These are phyloP conservation scores for Penicillium capsulatum DNA, from an alignment of 2,329 filamentous ascomycete genomes.

Conservation along the genomic window DNA sequence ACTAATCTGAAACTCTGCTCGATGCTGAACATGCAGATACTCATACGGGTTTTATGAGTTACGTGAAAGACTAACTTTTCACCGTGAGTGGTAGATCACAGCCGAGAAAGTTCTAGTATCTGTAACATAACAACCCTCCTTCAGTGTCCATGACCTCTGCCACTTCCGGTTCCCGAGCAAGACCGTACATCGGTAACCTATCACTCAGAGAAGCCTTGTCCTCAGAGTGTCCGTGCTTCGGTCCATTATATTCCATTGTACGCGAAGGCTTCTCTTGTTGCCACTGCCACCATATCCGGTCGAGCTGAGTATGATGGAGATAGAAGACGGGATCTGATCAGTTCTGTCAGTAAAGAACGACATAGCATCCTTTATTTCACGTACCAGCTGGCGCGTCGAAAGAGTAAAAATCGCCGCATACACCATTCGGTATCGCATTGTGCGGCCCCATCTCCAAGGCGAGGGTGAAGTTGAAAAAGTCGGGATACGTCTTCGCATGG, in stretches of 20 bases:
- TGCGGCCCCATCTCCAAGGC: background rate
- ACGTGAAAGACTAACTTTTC: no score
- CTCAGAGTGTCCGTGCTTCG: no score
- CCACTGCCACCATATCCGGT: conserved; percentile 3
- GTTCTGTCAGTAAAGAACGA: background rate
- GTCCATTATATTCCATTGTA: background rate
- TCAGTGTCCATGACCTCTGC: no score
- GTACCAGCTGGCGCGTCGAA: background rate
- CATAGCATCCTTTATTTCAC: no score
- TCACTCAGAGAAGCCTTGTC: background rate
- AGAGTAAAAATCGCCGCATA: background rate
- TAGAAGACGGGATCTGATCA: background rate
- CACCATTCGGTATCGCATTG: background rate
- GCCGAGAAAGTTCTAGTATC: no score
- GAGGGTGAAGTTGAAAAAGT: background rate
- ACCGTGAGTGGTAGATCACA: no score
- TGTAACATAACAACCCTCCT: no score
- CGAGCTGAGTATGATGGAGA: conserved; percentile 1
- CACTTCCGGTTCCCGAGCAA: no score
- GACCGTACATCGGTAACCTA: background rate
- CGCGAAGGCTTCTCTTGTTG: background rate
- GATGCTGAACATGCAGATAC: no score
- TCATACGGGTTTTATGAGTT: no score
- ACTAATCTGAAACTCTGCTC: no score
- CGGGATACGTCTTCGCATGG: background rate